Evolutionary conservation across 768 basidiomycete genomes (phyloP).

Genomic region (Auriscalpium microsporum): DNA sequence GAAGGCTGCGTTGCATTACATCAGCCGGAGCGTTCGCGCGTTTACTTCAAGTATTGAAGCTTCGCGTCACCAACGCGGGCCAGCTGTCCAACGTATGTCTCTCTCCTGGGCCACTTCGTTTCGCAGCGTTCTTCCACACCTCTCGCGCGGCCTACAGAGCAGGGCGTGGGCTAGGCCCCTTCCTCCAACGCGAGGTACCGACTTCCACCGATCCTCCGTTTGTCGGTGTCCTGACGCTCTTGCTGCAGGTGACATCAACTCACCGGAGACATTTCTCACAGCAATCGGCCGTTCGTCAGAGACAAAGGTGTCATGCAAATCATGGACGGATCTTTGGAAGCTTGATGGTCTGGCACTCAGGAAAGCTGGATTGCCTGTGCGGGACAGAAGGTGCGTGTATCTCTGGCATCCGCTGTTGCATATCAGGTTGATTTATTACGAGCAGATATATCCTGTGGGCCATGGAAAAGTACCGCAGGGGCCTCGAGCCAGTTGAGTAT

Average conservation of each 20-base stretch:
- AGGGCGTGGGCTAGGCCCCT: not conserved
- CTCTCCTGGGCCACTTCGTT: no score
- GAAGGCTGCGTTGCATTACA: no score
- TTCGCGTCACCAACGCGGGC: no score
- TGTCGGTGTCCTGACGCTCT: not conserved
- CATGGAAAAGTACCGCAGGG: conserved; percentile 69
- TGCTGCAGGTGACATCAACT: conserved; percentile 38
- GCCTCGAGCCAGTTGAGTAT: conserved; percentile 46
- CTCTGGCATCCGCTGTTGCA: not conserved
- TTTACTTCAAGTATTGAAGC: no score
- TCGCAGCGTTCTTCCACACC: no score
- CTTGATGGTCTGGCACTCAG: conserved; percentile 48
- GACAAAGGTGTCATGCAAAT: conserved; percentile 51
- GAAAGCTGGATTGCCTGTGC: conserved; percentile 54
- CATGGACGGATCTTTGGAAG: conserved; percentile 72
- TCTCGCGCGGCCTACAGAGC: no score
- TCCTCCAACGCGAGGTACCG: not conserved
- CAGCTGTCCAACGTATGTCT: no score
- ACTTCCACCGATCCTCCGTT: not conserved
- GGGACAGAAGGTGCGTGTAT: conserved; percentile 56
- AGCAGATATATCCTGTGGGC: conserved; percentile 77
- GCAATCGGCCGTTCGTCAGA: conserved; percentile 65
- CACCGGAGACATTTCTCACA: conserved; percentile 58
- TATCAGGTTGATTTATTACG: not conserved
- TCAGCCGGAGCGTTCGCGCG: no score